Evolutionary conservation across 305 asterid genomes (phyloP), one percentile per base, ranked within the genome.

Genomic region (Plantago coronopus): DNA sequence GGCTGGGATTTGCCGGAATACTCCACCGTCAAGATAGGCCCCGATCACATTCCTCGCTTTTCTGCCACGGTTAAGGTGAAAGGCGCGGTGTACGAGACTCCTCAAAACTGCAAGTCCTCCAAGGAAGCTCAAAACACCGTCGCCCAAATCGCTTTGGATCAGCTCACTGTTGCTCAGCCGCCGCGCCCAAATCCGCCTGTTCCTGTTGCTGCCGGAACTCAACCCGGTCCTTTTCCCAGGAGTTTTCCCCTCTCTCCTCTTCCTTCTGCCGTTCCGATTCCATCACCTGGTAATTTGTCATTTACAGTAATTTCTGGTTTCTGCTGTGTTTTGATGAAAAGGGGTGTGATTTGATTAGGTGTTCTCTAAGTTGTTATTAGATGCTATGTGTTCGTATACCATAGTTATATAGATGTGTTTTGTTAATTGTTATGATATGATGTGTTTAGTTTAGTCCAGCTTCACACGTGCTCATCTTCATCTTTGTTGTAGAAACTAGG

Each of bases 71-170:
- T 79, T 10, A 63, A 67, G 0, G 81, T 82, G 6, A 68, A 61
- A 5, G 78, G 85, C 3, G 60, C 63, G 2, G 5, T 45, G 1
- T 87, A 87, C 42, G 42, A 58, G 48, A 71, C 89, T 3, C 83
- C 90, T 3, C 50, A 31, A 7, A 59, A 19, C 2, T 79, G 79
- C 62, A 71, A 57, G 10, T 79, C 88, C 2, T 54, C 79, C 0
- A 88, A 85, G 54, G 86, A 78, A 0, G 82, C 96, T 0, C 89
- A 83, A 25, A 88, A 85, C 58, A 48, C 73, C 0, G 96, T 78
- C 5, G 91, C 96, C 7, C 65, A 47, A 29, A 42, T 76, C 0
- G 91, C 94, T 2, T 80, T 56, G 48, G 76, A 81, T 0, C 58
- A 66, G 47, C 56, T 79, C 59, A 48, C 16, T 19, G 29, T 46